Evolutionary conservation across 2,329 filamentous ascomycete genomes (phyloP).

Genomic region (Trichothecium roseum): DNA sequence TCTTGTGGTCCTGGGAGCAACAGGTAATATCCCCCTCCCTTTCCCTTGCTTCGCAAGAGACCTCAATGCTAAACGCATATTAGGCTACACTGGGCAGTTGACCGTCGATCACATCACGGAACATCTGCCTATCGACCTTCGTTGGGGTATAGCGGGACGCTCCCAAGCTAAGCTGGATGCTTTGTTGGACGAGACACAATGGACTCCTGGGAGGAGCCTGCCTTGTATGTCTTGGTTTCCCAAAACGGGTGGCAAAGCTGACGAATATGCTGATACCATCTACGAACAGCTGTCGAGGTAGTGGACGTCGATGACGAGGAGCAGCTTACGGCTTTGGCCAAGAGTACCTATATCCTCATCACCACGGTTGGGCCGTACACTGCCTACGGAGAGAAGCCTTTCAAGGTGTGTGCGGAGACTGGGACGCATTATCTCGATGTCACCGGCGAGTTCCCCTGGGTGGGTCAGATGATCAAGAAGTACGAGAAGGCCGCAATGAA

Average conservation of each 20-base stretch:
- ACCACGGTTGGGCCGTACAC: slow-evolving; percentile 50
- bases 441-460: slow-evolving; percentile 50
- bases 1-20: slow-evolving; percentile 46
- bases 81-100: slow-evolving; percentile 75
- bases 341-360: slow-evolving; percentile 46
- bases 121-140: slow-evolving; percentile 62
- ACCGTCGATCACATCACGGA: slow-evolving; percentile 65
- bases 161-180: slow-evolving; percentile 64
- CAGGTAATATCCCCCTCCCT: slow-evolving; percentile 28
- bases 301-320: slow-evolving; percentile 33
- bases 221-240: slow-evolving; percentile 61
- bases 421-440: slow-evolving; percentile 57
- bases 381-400: slow-evolving; percentile 44
- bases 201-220: slow-evolving; percentile 58
- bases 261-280: not conserved
- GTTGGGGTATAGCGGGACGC: slow-evolving; percentile 81
- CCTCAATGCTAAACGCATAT: slow-evolving; percentile 6
- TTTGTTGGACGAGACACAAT: slow-evolving; percentile 51
- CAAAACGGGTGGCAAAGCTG: no score
- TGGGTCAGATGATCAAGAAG: slow-evolving; percentile 48
- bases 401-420: slow-evolving; percentile 50
- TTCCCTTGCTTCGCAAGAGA: not conserved
- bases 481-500: slow-evolving; percentile 42
- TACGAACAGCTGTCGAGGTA: slow-evolving; percentile 38
- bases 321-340: slow-evolving; percentile 37